Evolutionary conservation across 1,284 basidiomycete genomes (phyloP).

Genomic region (Rhodotorula mucilaginosa): DNA sequence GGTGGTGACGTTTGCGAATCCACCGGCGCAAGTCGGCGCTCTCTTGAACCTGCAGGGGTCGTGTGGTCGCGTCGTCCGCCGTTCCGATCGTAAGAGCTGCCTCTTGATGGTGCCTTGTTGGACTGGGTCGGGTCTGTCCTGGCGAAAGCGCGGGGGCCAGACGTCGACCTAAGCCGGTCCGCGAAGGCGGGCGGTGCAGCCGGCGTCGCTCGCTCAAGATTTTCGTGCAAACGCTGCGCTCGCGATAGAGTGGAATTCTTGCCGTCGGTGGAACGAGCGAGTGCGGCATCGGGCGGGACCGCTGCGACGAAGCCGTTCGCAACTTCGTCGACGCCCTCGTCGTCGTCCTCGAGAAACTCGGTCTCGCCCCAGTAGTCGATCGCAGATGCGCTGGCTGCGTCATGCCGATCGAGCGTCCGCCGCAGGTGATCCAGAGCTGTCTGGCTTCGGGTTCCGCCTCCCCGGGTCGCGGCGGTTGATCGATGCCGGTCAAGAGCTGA

Average conservation of each 20-base stretch:
- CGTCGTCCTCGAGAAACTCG: constrained; percentile 20
- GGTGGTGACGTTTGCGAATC: not conserved
- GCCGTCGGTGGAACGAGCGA: not conserved
- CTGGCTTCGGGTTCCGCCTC: not conserved
- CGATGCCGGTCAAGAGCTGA: not conserved
- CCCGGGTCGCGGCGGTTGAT: not conserved
- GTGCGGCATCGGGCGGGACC: too few species aligned
- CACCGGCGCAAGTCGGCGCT: not conserved
- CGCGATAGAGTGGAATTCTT: not conserved
- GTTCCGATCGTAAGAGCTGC: too few species aligned
- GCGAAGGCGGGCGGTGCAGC: not conserved
- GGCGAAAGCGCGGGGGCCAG: constrained; percentile 27
- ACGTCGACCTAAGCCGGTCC: not conserved
- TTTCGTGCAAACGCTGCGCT: not conserved
- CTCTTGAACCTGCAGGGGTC: too few species aligned
- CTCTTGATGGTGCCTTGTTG: not conserved
- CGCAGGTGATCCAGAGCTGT: constrained; percentile 5
- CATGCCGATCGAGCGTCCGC: constrained; percentile 15
- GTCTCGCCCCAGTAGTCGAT: constrained; percentile 31
- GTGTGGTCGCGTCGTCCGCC: not conserved
- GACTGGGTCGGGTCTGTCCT: constrained; percentile 20
- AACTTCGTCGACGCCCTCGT: not conserved
- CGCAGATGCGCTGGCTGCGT: constrained; percentile 10
- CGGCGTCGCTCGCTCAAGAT: not conserved
- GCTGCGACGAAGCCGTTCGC: not conserved